phyloP scores from a whole-genome alignment of 176 grass and related monocot genomes.

The Aegilops sharonensis region DNA sequence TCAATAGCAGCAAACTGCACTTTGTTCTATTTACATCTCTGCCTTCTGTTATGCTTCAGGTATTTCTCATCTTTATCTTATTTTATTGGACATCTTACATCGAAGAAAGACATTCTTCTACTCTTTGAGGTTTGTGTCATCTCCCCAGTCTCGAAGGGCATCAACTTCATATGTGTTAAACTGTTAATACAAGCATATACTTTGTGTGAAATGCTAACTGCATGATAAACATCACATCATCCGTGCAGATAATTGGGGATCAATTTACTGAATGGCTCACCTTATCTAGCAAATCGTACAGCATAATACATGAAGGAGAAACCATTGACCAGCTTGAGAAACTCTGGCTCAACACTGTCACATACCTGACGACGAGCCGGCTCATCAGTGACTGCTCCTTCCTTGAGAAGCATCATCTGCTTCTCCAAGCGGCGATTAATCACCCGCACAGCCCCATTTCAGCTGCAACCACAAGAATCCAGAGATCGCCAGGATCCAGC shows the following conservation, averaged over 20 bases:
- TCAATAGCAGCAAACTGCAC: background rate
- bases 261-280: slow-evolving; percentile 50
- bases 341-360: slow-evolving; percentile 48
- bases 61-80: slow-evolving; percentile 39
- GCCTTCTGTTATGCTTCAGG: slow-evolving; percentile 39
- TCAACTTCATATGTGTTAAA: background rate
- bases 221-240: background rate
- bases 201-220: slow-evolving; percentile 14
- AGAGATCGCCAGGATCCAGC: slow-evolving; percentile 18
- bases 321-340: slow-evolving; percentile 40
- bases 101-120: slow-evolving; percentile 39
- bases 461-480: slow-evolving; percentile 17
- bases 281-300: slow-evolving; percentile 26
- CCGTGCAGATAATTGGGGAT: slow-evolving; percentile 54
- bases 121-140: slow-evolving; percentile 54
- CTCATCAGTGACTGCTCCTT: slow-evolving; percentile 40
- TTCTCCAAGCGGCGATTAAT: slow-evolving; percentile 48
- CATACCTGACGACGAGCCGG: slow-evolving; percentile 41
- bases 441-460: slow-evolving; percentile 54
- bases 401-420: slow-evolving; percentile 23
- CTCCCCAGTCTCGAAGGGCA: background rate
- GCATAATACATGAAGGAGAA: slow-evolving; percentile 30
- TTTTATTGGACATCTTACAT: slow-evolving; percentile 30
- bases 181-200: background rate
- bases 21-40: slow-evolving; percentile 13